A percentile compares a stretch with the other conserved stretches of the same genome.
Evolutionary conservation across 1,284 basidiomycete genomes (phyloP).

Genomic region (Retiboletus flavoniger): DNA sequence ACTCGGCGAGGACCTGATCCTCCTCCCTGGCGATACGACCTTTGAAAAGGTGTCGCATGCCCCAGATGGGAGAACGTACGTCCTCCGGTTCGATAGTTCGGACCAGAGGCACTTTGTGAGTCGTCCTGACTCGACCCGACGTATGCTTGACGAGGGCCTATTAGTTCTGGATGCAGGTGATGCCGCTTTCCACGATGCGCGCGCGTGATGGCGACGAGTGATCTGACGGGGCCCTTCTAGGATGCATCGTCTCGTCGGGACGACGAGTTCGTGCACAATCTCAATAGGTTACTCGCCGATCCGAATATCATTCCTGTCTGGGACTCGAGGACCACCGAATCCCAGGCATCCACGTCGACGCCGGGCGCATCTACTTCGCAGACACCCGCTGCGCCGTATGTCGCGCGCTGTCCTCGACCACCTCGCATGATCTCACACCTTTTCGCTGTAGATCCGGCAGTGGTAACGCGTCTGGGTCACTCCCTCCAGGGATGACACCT

Average conservation of each 20-base stretch:
- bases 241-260: conserved; percentile 68
- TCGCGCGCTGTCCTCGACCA: neutral
- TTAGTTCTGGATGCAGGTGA: conserved; percentile 84
- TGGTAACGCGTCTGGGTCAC: neutral
- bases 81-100: conserved; percentile 79
- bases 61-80: conserved; percentile 63
- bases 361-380: conserved; percentile 37
- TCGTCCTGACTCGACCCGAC: conserved; percentile 12
- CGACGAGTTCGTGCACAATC: conserved; percentile 65
- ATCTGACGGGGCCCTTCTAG: conserved; percentile 36
- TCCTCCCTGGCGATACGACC: conserved; percentile 77
- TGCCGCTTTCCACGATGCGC: neutral
- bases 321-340: conserved; percentile 37
- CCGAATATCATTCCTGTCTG: conserved; percentile 61
- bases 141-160: conserved; percentile 4
- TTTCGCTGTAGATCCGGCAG: conserved; percentile 4
- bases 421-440: neutral
- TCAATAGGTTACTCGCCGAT: conserved; percentile 67
- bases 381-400: conserved; percentile 20
- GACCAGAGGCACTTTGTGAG: conserved; percentile 79
- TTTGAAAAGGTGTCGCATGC: conserved; percentile 68
- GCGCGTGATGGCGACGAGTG: neutral
- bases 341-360: conserved; percentile 41
- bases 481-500: conserved; percentile 38
- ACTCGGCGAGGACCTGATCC: conserved; percentile 72